Base-by-base conservation (phyloP, 306 rosid species). In the Ammopiptanthus mongolicus region DNA sequence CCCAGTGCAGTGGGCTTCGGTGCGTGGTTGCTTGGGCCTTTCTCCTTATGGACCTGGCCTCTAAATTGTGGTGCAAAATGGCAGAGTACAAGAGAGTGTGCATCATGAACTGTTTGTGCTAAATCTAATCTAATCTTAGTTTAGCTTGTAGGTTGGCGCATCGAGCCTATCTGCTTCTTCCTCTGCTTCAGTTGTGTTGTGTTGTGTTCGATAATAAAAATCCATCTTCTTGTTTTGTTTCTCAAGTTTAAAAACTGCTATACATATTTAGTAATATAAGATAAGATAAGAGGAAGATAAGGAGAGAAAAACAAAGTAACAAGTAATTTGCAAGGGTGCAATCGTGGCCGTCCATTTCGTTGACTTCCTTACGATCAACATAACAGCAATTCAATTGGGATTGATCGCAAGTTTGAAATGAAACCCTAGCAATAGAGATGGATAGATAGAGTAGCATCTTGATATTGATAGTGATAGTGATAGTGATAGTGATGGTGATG, bases 291-390 rank as follows among this genome's bases (percentile, higher is more conserved):
- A 58, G 5, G 25, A 12, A 74, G 39, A 62, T 15, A 28, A 17
- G 18, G 11, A 12, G n/a, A 36, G 2, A 12, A 48, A 4, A 58
- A 46, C n/a, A 57, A 25, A 25, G 28, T 33, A 62, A 56, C 44
- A 41, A 41, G 3, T 34, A 8, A 73, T 46, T 56, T 4, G 1
- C 36, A 56, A 23, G 17, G 18, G 4, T 47, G 10, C 37, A 67
- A 84, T 82, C 87, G 6, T 52, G 25, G 39, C 91, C 91, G 77
- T 84, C 58, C 47, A 66, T 69, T 77, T 4, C 73, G 69, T 82
- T 73, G 87, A 87, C 88, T 60, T 31, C 11, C 42, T 60, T 31
- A 19, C 42, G 6, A 59, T 60, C 65, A 29, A 60, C 10, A 33
- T 4, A 31, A 59, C 47, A 37, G 0, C 8, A 36, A 41, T 41